Base-by-base conservation (phyloP, 73 alveolate species). In the Paramecium sonneborni region DNA sequence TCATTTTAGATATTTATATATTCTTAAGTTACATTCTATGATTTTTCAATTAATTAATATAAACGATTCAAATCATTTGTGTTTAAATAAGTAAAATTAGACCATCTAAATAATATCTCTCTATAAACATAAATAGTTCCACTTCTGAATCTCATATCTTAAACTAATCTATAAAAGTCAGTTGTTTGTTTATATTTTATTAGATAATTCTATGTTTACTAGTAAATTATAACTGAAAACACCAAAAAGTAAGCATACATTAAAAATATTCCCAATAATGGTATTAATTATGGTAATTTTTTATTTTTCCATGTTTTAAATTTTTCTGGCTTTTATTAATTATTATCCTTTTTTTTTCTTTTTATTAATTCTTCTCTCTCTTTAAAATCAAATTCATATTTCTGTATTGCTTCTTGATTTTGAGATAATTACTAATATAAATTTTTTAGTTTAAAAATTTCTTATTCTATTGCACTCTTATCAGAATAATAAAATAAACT, bases 121-220 rank as follows among this genome's bases (percentile, higher is more conserved):
- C 90, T 79, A n/a, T 79, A 79, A 12, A 79, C 44, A 79, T 43
- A 79, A 15, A 79, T 38, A 3, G 23, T 79, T 0, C 90, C 90
- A 26, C 90, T 46, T 39, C 90, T 38, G 30, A 79, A 79, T 44
- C 90, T 38, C 41, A 79, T 10, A 43, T 79, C 90, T 24, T 79
- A 41, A 20, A 79, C 55, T 39, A 79, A 44, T 34, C 55, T 38
- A 44, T 79, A 79, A 14, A 79, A 79, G 18, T 79, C 90, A 18
- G 90, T 79, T 18, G 90, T 79, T 6, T 79, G 18, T 2, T 5
- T 9, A 79, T 79, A 79, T 79, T 39, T 74, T 1, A 12, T 38
- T 2, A 74, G 37, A 7, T 74, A 74, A 37, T 37, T 74, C 35
- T 2, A 11, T 28, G 87, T 74, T 74, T 74, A 23, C 35, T 34